Evolutionary conservation across 1,284 basidiomycete genomes (phyloP), one percentile per base, ranked within the genome.

Genomic region (Boletellus dicymbophilus): DNA sequence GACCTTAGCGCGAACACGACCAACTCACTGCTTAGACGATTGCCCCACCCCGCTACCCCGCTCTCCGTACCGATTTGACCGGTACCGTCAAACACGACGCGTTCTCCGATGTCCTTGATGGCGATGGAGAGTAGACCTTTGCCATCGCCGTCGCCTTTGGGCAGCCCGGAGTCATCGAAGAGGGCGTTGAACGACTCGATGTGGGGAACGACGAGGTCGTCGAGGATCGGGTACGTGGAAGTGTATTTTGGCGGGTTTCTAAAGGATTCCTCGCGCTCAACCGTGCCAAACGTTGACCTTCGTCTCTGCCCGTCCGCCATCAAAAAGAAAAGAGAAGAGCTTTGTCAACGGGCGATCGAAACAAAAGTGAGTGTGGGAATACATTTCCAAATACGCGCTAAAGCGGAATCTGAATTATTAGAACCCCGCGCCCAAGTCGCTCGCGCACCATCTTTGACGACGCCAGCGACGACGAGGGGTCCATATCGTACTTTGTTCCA

Each of bases 101-200:
- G 89, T 60, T 93, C 85, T 0, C 90, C 88, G 41, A 99, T 88
- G 55, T 98, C 93, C 58, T 86, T 81, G 8, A 98, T 67, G 9
- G 82, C 93, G 15, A 94, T 74, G 50, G 85, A 85, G 12, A 99
- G 71, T 12, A 99, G 70, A 0, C 97, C 97, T 22, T 78, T 79
- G 4, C 88, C 89, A 46, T 92, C 85, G 10, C 84, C 83, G 56
- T 91, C 86, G 7, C 88, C 88, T 40, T 72, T 67, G 62, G 81
- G 85, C 54, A 86, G 66, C 7, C 83, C 87, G 46, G 85, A 90
- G 60, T 93, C 91, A 61, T 96, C 92, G 65, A 97, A 93, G 27
- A 99, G 80, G 12, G 94, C 88, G 69, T 99, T 97, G 79, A 99
- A 99, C 37, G 92, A 95, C 70, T 98, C 91, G 56, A 99, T 84